Conservation (phyloP, 352 stramenopile species). For the Phytophthora lateralis region DNA sequence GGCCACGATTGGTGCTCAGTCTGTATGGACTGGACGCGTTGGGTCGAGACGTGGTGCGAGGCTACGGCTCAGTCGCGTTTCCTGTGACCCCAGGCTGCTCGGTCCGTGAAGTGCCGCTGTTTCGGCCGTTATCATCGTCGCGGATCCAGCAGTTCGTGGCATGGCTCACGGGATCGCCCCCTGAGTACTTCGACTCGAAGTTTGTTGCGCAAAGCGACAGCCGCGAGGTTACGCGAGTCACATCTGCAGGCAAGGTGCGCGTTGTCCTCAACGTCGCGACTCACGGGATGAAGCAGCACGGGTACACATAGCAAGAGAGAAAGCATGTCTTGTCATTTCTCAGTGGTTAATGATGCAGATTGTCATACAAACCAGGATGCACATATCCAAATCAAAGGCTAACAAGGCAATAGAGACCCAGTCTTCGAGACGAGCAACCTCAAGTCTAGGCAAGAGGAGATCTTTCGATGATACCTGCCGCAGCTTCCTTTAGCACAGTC, state of each 20-base stretch:
- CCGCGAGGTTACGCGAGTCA: constrained; percentile 71
- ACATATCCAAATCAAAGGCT: constrained; percentile 23
- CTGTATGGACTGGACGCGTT: constrained; percentile 90
- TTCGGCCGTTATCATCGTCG: constrained; percentile 87
- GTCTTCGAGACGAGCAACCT: constrained; percentile 6
- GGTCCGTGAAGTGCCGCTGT: constrained; percentile 81
- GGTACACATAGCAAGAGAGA: constrained; percentile 32
- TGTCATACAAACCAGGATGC: constrained; percentile 32
- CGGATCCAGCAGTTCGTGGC: constrained; percentile 87
- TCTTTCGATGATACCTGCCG: neutral
- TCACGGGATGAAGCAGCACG: constrained; percentile 61
- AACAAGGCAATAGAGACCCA: constrained; percentile 6
- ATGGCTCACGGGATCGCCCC: constrained; percentile 86
- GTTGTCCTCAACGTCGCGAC: constrained; percentile 73
- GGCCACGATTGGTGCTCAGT: constrained; percentile 92
- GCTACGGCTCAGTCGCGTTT: constrained; percentile 91
- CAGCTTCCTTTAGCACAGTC: constrained; percentile 57
- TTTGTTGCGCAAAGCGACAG: constrained; percentile 77
- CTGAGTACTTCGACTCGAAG: constrained; percentile 91
- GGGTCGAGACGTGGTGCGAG: constrained; percentile 89
- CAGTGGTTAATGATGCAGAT: constrained; percentile 30
- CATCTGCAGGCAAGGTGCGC: constrained; percentile 53
- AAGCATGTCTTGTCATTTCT: constrained; percentile 32
- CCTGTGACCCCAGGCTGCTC: constrained; percentile 70
- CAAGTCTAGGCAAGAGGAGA: constrained; percentile 11